Conservation (phyloP, 345 rosid genomes). For the Firmiana major region DNA sequence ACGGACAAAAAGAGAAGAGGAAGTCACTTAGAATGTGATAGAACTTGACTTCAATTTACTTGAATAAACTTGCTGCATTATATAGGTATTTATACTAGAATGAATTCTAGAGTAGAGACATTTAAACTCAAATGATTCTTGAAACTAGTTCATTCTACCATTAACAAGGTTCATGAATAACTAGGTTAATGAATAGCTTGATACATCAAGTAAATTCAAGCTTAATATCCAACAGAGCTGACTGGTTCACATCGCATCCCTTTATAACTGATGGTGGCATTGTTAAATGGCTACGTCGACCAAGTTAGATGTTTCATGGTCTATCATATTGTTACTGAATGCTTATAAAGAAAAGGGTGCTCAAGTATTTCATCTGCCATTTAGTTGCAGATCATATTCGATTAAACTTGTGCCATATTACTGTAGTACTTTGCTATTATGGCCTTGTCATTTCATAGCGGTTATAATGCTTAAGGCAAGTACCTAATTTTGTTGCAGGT, state of each 20-base stretch:
- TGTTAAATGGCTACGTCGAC: background rate
- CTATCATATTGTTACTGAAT: background rate
- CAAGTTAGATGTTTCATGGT: background rate
- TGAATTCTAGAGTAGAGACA: background rate
- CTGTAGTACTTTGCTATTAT: background rate
- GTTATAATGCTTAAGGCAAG: background rate
- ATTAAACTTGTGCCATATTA: background rate
- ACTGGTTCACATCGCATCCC: too few species aligned
- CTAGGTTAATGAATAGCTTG: background rate
- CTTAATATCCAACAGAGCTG: too few species aligned
- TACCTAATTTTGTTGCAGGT: conserved; percentile 39
- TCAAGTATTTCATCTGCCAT: background rate
- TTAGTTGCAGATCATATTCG: background rate
- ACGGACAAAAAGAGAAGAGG: too few species aligned
- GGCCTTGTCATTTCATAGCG: background rate
- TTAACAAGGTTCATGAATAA: too few species aligned
- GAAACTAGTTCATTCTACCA: background rate
- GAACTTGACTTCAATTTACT: too few species aligned
- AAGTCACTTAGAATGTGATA: too few species aligned
- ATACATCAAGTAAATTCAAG: background rate
- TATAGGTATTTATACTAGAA: background rate
- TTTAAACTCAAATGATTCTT: background rate
- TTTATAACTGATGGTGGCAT: background rate
- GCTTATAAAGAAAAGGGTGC: too few species aligned
- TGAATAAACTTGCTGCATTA: too few species aligned